Evolutionary conservation across 1,139 yeast genomes (phyloP).

Genomic region (Geotrichum carabidarum): DNA sequence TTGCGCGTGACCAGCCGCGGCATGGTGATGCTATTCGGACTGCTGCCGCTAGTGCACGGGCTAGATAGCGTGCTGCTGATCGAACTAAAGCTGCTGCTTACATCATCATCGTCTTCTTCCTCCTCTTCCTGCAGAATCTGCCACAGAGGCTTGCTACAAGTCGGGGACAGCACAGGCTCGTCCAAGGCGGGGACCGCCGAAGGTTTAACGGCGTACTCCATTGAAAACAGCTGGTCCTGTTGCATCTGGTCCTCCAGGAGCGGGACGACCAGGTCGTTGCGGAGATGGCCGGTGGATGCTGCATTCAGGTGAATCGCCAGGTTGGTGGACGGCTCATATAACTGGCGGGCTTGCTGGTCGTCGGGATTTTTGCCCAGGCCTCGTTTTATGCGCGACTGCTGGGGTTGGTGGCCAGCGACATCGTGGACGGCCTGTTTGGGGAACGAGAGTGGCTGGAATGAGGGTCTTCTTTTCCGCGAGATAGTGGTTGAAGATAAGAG

Average conservation of each 20-base stretch:
- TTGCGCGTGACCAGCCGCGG: background rate
- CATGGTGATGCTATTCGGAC: background rate
- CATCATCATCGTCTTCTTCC: background rate
- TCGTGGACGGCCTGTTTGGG: background rate
- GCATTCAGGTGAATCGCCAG: background rate
- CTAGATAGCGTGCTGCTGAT: background rate
- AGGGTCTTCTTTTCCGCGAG: slow-evolving; percentile 9
- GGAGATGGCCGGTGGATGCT: background rate
- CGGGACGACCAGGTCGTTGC: slow-evolving; percentile 1
- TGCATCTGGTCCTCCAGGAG: background rate
- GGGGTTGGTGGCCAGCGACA: background rate
- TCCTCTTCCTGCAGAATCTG: background rate
- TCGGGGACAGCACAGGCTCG: too few relatives aligned
- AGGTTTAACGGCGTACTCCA: background rate
- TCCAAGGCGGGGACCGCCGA: background rate
- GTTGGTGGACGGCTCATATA: slow-evolving; percentile 1
- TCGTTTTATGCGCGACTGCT: background rate
- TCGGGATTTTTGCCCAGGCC: background rate
- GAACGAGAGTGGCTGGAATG: background rate
- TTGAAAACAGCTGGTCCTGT: slow-evolving; percentile 1
- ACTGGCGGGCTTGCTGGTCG: background rate
- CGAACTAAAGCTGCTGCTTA: background rate
- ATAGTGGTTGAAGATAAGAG: slow-evolving; percentile 27
- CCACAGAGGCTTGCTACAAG: background rate
- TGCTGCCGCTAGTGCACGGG: background rate